Base-by-base conservation (phyloP, 768 basidiomycete species). In the Wakefieldia striispora region DNA sequence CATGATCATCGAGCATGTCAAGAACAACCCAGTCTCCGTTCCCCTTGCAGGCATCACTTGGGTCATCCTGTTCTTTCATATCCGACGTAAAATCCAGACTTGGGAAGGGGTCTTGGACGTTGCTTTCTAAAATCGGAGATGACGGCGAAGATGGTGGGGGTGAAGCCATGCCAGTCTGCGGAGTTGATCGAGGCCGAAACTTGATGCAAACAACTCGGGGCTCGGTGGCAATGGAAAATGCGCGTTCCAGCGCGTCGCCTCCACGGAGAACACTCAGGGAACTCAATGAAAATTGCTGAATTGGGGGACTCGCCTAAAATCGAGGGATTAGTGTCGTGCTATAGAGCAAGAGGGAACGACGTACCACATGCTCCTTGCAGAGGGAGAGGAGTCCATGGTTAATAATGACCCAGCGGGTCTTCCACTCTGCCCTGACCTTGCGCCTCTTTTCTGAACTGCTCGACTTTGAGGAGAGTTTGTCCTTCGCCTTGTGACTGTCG, bases 331-430 rank as follows among this genome's bases (percentile, higher is more conserved):
- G 45, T 2, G 39, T 8, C 34, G 43, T 20, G 19, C 3, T 4
- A 16, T 20, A 21, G 33, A 47, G 33, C 23, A 40, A 43, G 16
- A 14, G 45, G 23, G 21, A 70, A 76, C 46, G 33, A 43, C 5
- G 41, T 57, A 86, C 86, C 51, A 73, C 65, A 24, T 76, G 73
- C 21, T 77, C 72, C 57, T 76, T 81, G 57, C 72, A 81, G 14
- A 88, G 60, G 43, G 67, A 72, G n/a, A 88, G 62, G 19, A 71
- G 58, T 0, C 82, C 84, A 20, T 81, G 75, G 45, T 74, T 70
- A 24, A 88, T 75, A n/a, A 86, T 70, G 38, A 82, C 70, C 79
- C 82, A 86, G 4, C 82, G 68, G 16, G 79, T 72, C 37, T 76
- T 74, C 86, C 86, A 88, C 43, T 84, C 84, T 9, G 80, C 51